These are phyloP conservation scores for Geum urbanum DNA, from an alignment of 306 rosid species.

Conservation along the genomic window DNA sequence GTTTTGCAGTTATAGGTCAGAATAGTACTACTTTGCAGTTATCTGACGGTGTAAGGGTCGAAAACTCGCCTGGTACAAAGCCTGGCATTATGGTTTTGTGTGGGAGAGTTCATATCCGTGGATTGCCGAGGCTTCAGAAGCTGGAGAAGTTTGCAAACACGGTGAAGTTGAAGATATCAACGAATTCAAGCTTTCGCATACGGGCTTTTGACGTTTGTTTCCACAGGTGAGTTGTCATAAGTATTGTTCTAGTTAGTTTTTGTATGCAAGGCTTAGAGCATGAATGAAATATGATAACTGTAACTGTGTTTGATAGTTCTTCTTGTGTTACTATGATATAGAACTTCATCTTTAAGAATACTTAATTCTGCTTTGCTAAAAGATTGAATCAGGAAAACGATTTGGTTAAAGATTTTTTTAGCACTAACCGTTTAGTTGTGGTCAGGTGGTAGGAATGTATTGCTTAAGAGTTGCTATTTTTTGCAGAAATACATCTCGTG, in stretches of 20 bases:
- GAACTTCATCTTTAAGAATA: too few relatives aligned
- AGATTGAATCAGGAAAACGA: too few relatives aligned
- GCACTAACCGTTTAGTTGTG: neutral
- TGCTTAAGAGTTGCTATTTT: neutral
- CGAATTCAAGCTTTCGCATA: conserved; percentile 32
- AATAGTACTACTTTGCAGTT: conserved; percentile 42
- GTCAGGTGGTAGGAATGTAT: neutral
- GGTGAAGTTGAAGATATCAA: conserved; percentile 53
- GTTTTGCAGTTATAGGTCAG: conserved; percentile 47
- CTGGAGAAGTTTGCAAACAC: conserved; percentile 56
- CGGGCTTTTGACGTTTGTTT: conserved; percentile 68
- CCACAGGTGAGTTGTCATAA: conserved; percentile 57
- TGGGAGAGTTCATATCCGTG: conserved; percentile 63
- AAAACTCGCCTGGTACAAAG: conserved; percentile 61
- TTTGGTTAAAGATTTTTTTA: neutral
- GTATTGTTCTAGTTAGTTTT: neutral
- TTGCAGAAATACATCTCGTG: conserved; percentile 69
- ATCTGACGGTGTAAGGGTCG: conserved; percentile 50
- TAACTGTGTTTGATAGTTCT: neutral
- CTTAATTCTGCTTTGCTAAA: too few relatives aligned
- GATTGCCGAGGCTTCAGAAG: conserved; percentile 61
- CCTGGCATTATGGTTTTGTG: conserved; percentile 50
- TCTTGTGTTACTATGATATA: neutral
- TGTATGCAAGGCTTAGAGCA: conserved; percentile 1
- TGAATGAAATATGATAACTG: neutral